phyloP scores from a whole-genome alignment of 768 basidiomycete species.

The Rhizopogon rudus region DNA sequence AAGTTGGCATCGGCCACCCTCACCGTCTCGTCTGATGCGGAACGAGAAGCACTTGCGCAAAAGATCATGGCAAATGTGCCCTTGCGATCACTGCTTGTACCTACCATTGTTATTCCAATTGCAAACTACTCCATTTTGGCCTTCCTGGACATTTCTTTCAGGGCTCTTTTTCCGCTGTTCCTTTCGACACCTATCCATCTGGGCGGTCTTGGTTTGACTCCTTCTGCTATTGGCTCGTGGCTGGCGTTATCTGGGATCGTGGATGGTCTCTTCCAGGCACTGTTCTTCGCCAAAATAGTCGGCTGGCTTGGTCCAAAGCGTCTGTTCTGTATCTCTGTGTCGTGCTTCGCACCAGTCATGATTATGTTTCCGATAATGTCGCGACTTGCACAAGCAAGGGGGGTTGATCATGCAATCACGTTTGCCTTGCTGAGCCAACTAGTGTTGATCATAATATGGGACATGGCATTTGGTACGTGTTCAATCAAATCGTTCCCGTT shows the following conservation, averaged over 20 bases:
- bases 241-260: slow-evolving; percentile 32
- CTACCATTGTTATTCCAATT: slow-evolving; percentile 35
- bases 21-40: background rate
- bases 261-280: slow-evolving; percentile 34
- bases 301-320: slow-evolving; percentile 34
- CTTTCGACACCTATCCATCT: slow-evolving; percentile 36
- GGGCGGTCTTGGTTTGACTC: slow-evolving; percentile 38
- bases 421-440: slow-evolving; percentile 27
- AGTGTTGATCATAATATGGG: slow-evolving; percentile 27
- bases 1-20: background rate
- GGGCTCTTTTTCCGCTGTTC: slow-evolving; percentile 40
- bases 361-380: slow-evolving; percentile 43
- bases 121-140: slow-evolving; percentile 37
- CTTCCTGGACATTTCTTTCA: slow-evolving; percentile 36
- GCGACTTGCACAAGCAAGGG: slow-evolving; percentile 26
- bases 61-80: slow-evolving; percentile 16
- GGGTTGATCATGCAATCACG: slow-evolving; percentile 32
- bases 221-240: slow-evolving; percentile 35
- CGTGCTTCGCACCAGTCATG: slow-evolving; percentile 34
- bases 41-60: background rate
- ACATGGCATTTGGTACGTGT: slow-evolving; percentile 37
- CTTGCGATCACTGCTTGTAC: slow-evolving; percentile 25
- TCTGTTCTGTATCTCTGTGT: slow-evolving; percentile 34
- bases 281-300: slow-evolving; percentile 36
- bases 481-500: background rate